phyloP scores from a whole-genome alignment of 2,329 filamentous ascomycete genomes.

The Beauveria varroae region DNA sequence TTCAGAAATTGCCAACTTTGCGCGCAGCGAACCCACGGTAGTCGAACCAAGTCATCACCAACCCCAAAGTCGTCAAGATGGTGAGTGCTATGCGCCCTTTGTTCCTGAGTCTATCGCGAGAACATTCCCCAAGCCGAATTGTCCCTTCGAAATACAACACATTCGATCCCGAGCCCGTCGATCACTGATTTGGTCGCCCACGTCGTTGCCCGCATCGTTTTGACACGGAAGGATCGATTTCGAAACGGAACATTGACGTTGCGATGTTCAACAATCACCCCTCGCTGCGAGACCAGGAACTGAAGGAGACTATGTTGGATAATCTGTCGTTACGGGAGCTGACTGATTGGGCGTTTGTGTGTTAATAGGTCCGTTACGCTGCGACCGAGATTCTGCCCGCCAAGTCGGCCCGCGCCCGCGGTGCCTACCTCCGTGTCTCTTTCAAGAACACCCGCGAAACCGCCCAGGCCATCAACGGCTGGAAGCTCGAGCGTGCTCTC shows the following conservation, averaged over 20 bases:
- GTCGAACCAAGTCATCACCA: constrained; percentile 44
- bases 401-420: constrained; percentile 96
- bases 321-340: constrained; percentile 13
- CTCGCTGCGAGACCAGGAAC: neutral
- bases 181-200: neutral
- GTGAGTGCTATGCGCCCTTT: constrained; percentile 31
- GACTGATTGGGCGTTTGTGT: constrained; percentile 13
- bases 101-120: constrained; percentile 11
- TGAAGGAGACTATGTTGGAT: neutral
- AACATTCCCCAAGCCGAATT: neutral
- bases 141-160: constrained; percentile 15
- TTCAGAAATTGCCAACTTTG: constrained; percentile 41
- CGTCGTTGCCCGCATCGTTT: neutral
- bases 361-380: constrained; percentile 83
- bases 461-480: constrained; percentile 98
- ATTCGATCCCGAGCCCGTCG: neutral
- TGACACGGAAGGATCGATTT: neutral
- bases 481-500: constrained; percentile 92
- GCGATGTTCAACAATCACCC: neutral
- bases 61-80: constrained; percentile 49
- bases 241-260: neutral
- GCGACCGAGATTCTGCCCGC: constrained; percentile 76
- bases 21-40: constrained; percentile 38
- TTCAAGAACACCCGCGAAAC: constrained; percentile 99
- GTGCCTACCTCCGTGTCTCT: constrained; percentile 96